A percentile compares a stretch with the other conserved stretches of the same genome.
These are phyloP conservation scores for Epichloe uncinata DNA, from an alignment of 2,329 filamentous ascomycete species.

Conservation along the genomic window DNA sequence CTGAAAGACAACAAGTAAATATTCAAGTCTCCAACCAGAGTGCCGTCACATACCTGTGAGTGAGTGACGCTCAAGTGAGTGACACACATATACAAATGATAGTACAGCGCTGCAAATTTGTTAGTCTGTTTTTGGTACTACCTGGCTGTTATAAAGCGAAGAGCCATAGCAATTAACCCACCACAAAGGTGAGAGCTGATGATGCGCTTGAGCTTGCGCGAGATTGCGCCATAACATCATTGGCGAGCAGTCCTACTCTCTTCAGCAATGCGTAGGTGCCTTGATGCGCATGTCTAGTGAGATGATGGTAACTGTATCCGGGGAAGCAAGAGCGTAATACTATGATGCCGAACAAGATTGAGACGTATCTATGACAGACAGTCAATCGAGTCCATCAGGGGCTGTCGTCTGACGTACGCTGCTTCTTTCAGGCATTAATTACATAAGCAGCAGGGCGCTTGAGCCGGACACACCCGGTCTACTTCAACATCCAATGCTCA, in stretches of 20 bases:
- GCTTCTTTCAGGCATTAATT: neutral
- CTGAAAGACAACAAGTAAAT: constrained; percentile 18
- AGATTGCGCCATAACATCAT: constrained; percentile 7
- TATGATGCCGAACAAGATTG: neutral
- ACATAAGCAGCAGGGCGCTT: neutral
- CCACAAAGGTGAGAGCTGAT: constrained; percentile 8
- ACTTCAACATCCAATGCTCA: neutral
- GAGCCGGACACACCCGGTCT: neutral
- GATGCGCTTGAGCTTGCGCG: constrained; percentile 4
- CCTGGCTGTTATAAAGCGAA: neutral
- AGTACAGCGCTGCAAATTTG: constrained; percentile 25
- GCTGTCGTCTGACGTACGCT: neutral
- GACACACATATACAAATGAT: constrained; percentile 35
- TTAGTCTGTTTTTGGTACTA: neutral
- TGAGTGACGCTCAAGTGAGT: constrained; percentile 33
- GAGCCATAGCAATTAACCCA: neutral
- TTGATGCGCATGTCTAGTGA: neutral
- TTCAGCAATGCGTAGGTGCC: neutral
- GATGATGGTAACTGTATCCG: neutral
- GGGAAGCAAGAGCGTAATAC: neutral
- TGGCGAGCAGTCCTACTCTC: neutral
- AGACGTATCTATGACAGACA: too few species aligned
- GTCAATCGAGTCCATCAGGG: neutral
- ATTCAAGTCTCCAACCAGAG: neutral
- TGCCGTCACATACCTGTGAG: constrained; percentile 27